These are phyloP conservation scores for Mycena indigotica DNA, from an alignment of 768 basidiomycete species.

Conservation along the genomic window DNA sequence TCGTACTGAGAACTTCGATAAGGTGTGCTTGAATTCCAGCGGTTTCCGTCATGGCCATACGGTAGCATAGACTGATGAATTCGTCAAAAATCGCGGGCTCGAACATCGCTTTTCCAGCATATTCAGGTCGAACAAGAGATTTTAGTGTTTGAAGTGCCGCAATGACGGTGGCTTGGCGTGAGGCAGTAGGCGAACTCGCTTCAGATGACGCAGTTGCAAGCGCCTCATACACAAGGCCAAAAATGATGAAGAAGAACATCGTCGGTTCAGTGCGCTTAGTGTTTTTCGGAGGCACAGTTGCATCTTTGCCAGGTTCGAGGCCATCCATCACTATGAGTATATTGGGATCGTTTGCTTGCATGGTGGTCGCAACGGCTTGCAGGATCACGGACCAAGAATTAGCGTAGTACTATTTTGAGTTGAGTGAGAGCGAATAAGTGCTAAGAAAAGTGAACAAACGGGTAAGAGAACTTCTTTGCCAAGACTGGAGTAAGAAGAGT, in stretches of 20 bases:
- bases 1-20: slow-evolving; percentile 63
- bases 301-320: slow-evolving; percentile 42
- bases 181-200: slow-evolving; percentile 43
- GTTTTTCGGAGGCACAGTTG: slow-evolving; percentile 26
- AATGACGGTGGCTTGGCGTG: slow-evolving; percentile 50
- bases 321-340: slow-evolving; percentile 85
- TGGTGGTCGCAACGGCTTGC: slow-evolving; percentile 79
- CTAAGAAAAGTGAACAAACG: slow-evolving; percentile 48
- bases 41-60: slow-evolving; percentile 86
- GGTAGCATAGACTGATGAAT: slow-evolving; percentile 83
- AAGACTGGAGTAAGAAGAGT: slow-evolving; percentile 83
- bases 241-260: slow-evolving; percentile 84
- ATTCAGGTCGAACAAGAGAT: slow-evolving; percentile 76
- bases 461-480: slow-evolving; percentile 91
- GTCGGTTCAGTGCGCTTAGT: slow-evolving; percentile 61
- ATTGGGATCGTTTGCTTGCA: slow-evolving; percentile 68
- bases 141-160: slow-evolving; percentile 78
- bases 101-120: slow-evolving; percentile 78
- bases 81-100: slow-evolving; percentile 88
- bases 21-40: slow-evolving; percentile 72
- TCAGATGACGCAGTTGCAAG: slow-evolving; percentile 69
- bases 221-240: slow-evolving; percentile 93
- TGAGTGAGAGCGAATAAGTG: slow-evolving; percentile 5
- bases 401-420: slow-evolving; percentile 76
- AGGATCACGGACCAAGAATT: slow-evolving; percentile 81